Evolutionary conservation across 2,329 filamentous ascomycete genomes (phyloP).

Genomic region (Macrophomina pseudophaseolina): DNA sequence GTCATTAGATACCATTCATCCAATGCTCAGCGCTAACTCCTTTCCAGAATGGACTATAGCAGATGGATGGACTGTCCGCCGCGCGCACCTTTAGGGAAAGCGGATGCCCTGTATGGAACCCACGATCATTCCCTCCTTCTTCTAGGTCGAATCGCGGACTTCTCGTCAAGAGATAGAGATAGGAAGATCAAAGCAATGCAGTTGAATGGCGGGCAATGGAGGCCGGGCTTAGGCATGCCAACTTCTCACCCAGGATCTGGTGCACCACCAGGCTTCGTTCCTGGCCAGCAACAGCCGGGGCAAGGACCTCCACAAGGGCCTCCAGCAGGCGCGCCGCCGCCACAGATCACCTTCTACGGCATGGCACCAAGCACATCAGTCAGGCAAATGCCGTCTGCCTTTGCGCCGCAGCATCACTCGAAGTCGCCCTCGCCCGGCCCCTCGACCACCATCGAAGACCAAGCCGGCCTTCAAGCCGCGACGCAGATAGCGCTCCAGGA

Average conservation of each 20-base stretch:
- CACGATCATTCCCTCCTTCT: constrained; percentile 87
- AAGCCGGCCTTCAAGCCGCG: constrained; percentile 63
- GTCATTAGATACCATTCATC: constrained; percentile 43
- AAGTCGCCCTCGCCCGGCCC: constrained; percentile 47
- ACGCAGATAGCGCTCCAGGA: constrained; percentile 75
- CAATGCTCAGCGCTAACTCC: neutral
- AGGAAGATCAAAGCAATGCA: constrained; percentile 75
- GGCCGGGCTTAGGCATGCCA: constrained; percentile 57
- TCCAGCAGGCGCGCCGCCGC: neutral
- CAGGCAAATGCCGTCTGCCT: constrained; percentile 51
- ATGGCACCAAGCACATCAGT: constrained; percentile 52
- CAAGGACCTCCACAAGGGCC: constrained; percentile 5
- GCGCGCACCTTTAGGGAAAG: constrained; percentile 75
- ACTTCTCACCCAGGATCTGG: constrained; percentile 37
- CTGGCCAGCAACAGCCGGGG: neutral
- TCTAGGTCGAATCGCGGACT: constrained; percentile 78
- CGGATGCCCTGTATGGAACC: constrained; percentile 83
- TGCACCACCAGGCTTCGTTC: constrained; percentile 15
- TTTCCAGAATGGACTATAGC: constrained; percentile 73
- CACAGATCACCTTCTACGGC: constrained; percentile 52
- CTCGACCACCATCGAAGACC: constrained; percentile 31
- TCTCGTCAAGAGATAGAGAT: constrained; percentile 75
- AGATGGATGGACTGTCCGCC: constrained; percentile 89
- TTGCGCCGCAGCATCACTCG: constrained; percentile 37
- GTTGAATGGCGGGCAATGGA: constrained; percentile 62